These are phyloP conservation scores for Sporisorium graminicola DNA, from an alignment of 1,284 basidiomycete genomes.

Conservation along the genomic window DNA sequence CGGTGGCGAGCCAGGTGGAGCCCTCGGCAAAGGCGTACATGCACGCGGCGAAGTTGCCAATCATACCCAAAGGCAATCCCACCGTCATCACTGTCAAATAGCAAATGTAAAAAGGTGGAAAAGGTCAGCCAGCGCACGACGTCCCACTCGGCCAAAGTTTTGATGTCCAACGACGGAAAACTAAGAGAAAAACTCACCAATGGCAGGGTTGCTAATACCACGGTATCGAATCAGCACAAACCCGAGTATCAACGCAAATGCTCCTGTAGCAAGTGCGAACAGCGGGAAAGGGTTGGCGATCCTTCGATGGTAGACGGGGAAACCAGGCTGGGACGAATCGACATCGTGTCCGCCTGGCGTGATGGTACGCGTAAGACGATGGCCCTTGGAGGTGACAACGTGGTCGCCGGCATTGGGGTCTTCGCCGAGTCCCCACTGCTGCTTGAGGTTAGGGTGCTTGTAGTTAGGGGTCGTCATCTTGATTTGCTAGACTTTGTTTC, in stretches of 20 bases:
- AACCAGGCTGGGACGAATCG: conserved; percentile 44
- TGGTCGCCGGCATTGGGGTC: conserved; percentile 54
- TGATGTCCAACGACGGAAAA: no score
- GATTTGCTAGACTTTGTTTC: neutral
- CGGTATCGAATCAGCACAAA: conserved; percentile 31
- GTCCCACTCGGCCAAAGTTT: neutral
- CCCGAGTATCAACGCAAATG: conserved; percentile 45
- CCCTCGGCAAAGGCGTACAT: conserved; percentile 58
- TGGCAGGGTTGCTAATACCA: conserved; percentile 32
- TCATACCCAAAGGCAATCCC: conserved; percentile 49
- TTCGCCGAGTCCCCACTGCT: conserved; percentile 47
- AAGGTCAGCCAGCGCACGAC: neutral
- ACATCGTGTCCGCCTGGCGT: conserved; percentile 49
- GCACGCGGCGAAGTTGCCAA: conserved; percentile 54
- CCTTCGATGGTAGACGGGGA: conserved; percentile 57
- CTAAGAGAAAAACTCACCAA: conserved; percentile 33
- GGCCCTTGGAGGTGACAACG: conserved; percentile 32
- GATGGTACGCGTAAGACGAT: conserved; percentile 36
- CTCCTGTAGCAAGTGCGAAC: conserved; percentile 49
- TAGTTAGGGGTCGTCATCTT: conserved; percentile 41
- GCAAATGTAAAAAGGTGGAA: no score
- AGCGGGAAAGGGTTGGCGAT: conserved; percentile 56
- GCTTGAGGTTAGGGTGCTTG: conserved; percentile 45
- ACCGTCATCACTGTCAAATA: conserved; percentile 27
- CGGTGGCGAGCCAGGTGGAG: conserved; percentile 53